Percentiles rank a stretch among this genome's conserved stretches.
phyloP scores from a whole-genome alignment of 2,329 filamentous ascomycete species.

The Apiospora phragmitis region DNA sequence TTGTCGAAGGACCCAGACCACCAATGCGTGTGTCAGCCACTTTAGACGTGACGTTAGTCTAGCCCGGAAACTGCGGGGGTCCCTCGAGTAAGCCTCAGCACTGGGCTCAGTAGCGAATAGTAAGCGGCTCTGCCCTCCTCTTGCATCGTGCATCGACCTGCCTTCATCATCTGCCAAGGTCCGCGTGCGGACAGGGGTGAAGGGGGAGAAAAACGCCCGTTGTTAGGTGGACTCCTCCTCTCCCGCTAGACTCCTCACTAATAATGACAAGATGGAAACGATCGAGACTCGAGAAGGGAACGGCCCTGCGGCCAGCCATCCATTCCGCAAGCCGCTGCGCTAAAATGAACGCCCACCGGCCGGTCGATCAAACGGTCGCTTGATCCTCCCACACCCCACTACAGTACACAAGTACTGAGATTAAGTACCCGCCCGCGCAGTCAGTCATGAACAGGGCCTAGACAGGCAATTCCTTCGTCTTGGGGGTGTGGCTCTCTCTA shows the following conservation, averaged over 20 bases:
- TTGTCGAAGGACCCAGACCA: background rate
- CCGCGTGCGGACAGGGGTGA: background rate
- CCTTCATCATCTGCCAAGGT: background rate
- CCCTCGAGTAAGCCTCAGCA: background rate
- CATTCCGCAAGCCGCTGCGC: background rate
- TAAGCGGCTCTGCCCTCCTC: background rate
- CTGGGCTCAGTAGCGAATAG: background rate
- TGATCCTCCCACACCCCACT: background rate
- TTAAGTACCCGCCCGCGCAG: background rate
- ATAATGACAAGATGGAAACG: background rate
- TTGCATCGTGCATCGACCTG: background rate
- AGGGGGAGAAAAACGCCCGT: background rate
- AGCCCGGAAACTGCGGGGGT: background rate
- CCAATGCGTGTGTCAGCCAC: conserved; percentile 4
- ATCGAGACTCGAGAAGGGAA: background rate
- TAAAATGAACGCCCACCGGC: background rate
- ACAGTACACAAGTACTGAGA: background rate
- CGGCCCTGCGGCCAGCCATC: background rate
- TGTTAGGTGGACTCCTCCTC: background rate
- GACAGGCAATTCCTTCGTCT: background rate
- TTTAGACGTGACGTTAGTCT: background rate
- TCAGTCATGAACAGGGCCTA: background rate
- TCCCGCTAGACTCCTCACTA: background rate
- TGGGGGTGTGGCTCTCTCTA: background rate
- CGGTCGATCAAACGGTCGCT: conserved; percentile 1